Base-by-base conservation (phyloP, 768 basidiomycete genomes). In the Rhizopogon sp. region DNA sequence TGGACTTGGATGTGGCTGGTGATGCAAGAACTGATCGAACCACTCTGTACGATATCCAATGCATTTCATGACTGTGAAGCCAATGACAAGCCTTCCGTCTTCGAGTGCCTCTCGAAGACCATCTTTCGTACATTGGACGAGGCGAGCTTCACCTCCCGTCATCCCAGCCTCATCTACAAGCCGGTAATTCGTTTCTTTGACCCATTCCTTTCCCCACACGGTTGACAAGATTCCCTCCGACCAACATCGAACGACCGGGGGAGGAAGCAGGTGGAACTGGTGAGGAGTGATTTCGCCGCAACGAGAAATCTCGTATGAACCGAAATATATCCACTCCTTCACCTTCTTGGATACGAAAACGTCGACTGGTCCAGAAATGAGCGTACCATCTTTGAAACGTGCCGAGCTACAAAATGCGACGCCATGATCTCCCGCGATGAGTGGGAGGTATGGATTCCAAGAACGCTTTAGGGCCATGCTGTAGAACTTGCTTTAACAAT, bases 1-100 rank as follows among this genome's bases (percentile, higher is more conserved):
- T 4, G 63, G 59, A 35, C 60, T 60, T 4, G 63, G 59, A 35
- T 60, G 42, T 11, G 60, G 50, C 35, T 59, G 44, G 35, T 54
- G 58, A 22, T 59, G 40, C 16, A 56, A 17, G 31, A 62, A 52
- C n/a, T 52, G 28, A 29, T 62, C 57, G 43, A 60, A 56, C 63
- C 59, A 62, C 10, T 60, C 57, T 11, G 57, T 31, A 7, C 62
- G 63, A 50, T 58, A 64, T n/a, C 57, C 58, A n/a, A 59, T 61
- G 29, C 63, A 62, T 29, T 59, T 54, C 29, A 64, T 53, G 33
- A 62, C 56, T 10, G 56, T 59, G 56, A 62, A 64, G 8, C 54
- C 46, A 22, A 64, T 64, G 11, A 6, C 17, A 3, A 62, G 31
- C 6, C 59, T 56, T 6, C 63, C 63, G 29, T 64, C 63, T 10